phyloP scores from a whole-genome alignment of 1,284 basidiomycete species.

The Moniliella sp. region DNA sequence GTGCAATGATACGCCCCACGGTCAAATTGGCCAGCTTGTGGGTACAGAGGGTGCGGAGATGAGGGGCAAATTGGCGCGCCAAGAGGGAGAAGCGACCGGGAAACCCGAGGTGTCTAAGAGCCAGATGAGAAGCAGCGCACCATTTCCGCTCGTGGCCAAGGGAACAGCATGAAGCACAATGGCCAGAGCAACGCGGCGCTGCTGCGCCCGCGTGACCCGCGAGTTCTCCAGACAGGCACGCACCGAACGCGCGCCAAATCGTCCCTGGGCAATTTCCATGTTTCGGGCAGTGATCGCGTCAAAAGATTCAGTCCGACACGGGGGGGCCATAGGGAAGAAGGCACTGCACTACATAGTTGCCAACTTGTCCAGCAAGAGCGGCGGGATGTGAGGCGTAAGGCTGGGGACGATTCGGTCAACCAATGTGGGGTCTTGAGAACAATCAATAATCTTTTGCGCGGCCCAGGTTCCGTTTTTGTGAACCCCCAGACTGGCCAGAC shows the following conservation, averaged over 20 bases:
- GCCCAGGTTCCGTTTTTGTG: slow-evolving; percentile 99
- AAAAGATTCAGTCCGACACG: slow-evolving; percentile 77
- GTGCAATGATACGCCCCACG: slow-evolving; percentile 47
- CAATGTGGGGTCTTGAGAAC: slow-evolving; percentile 64
- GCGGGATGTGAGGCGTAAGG: slow-evolving; percentile 70
- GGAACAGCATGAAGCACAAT: slow-evolving; percentile 92
- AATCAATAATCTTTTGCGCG: slow-evolving; percentile 78
- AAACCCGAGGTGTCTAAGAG: slow-evolving; percentile 79
- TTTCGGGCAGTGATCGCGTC: slow-evolving; percentile 93
- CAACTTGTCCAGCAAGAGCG: slow-evolving; percentile 80
- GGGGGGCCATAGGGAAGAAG: slow-evolving; percentile 76
- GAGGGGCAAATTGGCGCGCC: slow-evolving; percentile 80
- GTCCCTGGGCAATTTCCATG: slow-evolving; percentile 88
- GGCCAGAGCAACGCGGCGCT: slow-evolving; percentile 74
- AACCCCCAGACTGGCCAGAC: slow-evolving; percentile 90
- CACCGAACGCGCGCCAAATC: slow-evolving; percentile 93
- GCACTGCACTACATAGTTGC: slow-evolving; percentile 92
- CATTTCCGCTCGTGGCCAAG: slow-evolving; percentile 88
- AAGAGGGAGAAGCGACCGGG: slow-evolving; percentile 75
- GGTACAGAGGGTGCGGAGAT: slow-evolving; percentile 82
- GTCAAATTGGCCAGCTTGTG: slow-evolving; percentile 90
- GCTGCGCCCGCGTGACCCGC: slow-evolving; percentile 42
- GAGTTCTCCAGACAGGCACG: slow-evolving; percentile 80
- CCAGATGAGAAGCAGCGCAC: slow-evolving; percentile 83
- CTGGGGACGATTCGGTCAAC: slow-evolving; percentile 62